Conservation (phyloP, 495 filamentous ascomycete genomes). For the Entonaema liquescens region DNA sequence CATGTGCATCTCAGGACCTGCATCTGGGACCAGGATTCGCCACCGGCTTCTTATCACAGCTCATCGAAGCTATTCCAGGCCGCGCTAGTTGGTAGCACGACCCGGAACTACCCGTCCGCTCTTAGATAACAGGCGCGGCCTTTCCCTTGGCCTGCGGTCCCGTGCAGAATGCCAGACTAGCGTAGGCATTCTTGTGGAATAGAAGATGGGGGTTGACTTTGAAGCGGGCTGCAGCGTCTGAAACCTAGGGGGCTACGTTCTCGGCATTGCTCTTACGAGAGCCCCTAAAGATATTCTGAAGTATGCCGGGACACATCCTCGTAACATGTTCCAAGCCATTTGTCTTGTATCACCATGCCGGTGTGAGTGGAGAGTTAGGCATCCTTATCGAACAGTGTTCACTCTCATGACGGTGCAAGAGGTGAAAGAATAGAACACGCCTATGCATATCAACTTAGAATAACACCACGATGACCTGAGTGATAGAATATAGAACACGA, state of each 20-base stretch:
- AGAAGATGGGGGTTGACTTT: slow-evolving; percentile 18
- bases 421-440: slow-evolving; percentile 3
- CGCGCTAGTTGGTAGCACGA: slow-evolving; percentile 5
- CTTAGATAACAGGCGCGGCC: slow-evolving; percentile 20
- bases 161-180: slow-evolving; percentile 7
- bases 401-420: slow-evolving; percentile 10
- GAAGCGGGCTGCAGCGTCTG: slow-evolving; percentile 24
- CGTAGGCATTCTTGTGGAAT: slow-evolving; percentile 23
- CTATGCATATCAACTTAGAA: slow-evolving; percentile 12
- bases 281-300: slow-evolving; percentile 7
- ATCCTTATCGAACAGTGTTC: slow-evolving; percentile 12
- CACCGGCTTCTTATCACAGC: not conserved
- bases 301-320: slow-evolving; percentile 14
- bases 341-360: slow-evolving; percentile 10
- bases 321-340: slow-evolving; percentile 6
- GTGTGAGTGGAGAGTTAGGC: slow-evolving; percentile 18
- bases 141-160: slow-evolving; percentile 3
- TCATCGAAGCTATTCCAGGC: slow-evolving; percentile 6
- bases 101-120: slow-evolving; percentile 8
- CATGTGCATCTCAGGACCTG: not conserved
- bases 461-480: not conserved
- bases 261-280: slow-evolving; percentile 1
- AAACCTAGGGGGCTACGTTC: slow-evolving; percentile 32
- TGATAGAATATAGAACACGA: slow-evolving; percentile 9
- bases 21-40: not conserved